Base-by-base conservation (phyloP, 768 basidiomycete species). In the Phlebiopsis flavidoalba region DNA sequence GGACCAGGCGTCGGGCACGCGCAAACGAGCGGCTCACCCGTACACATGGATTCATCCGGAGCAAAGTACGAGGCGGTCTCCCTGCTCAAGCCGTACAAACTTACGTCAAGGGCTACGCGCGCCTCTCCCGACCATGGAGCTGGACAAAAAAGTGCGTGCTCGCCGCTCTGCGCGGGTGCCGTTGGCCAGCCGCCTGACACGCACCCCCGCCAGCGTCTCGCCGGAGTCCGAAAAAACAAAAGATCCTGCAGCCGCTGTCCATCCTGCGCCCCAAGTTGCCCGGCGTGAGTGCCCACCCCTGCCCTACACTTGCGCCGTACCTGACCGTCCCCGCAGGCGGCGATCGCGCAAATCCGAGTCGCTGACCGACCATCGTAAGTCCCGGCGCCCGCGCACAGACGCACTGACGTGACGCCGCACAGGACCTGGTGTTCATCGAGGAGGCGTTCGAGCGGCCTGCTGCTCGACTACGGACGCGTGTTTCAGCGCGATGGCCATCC, bases 51-150 rank as follows among this genome's bases (percentile, higher is more conserved):
- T n/a, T 98, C 64, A 98, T 98, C 65, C 83, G 90, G 65, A 93
- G 91, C 68, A 98, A n/a, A 98, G 74, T 98, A 97, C 73, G 95
- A 98, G 69, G 96, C 96, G 2, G 96, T 95, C n/a, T n/a, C n/a
- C 0, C 73, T 98, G 47, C 75, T 98, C 64, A 95, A 93, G 69
- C 96, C 96, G 3, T 97, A 96, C 68, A 95, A 98, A n/a, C n/a
- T 73, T 97, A 98, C 66, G 93, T 95, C 53, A 95, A 95, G 69
- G 96, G 96, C 0, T 98, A 98, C 67, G 89, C 93, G 14, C 79
- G 95, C 61, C 74, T 98, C 64, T 91, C 88, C 58, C 82, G 91
- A n/a, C n/a, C n/a, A 59, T 98, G 95, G 95, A 96, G n/a, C n/a
- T 98, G 93, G 93, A 95, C 65, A n/a, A 78, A 87, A 71, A 93